These are phyloP conservation scores for Mycena chlorophos DNA, from an alignment of 768 basidiomycete species.

Conservation along the genomic window DNA sequence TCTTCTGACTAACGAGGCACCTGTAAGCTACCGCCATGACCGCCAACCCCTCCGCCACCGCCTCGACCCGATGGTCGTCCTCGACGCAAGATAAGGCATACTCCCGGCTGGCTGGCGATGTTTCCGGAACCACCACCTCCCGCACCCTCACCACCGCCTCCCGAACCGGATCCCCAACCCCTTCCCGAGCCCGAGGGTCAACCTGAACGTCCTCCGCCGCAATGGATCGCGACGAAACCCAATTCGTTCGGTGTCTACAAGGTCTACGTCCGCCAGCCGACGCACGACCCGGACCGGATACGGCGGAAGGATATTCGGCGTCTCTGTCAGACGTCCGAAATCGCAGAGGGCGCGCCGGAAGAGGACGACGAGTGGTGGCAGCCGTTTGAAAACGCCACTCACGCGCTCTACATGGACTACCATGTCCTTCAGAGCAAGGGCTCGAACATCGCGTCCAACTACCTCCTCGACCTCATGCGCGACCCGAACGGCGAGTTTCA, in stretches of 20 bases:
- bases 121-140: background rate
- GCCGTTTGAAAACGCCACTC: conserved; percentile 26
- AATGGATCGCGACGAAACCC: conserved; percentile 18
- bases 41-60: background rate
- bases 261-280: conserved; percentile 21
- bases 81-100: background rate
- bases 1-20: background rate
- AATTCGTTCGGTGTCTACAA: conserved; percentile 26
- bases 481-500: background rate
- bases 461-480: too few relatives aligned
- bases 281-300: conserved; percentile 21
- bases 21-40: background rate
- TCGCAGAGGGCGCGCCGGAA: conserved; percentile 11
- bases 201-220: background rate
- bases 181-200: background rate
- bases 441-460: background rate
- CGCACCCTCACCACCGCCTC: background rate
- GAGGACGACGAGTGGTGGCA: background rate
- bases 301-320: conserved; percentile 5
- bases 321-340: conserved; percentile 17
- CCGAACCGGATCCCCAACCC: background rate
- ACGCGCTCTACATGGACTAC: conserved; percentile 26
- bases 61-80: conserved; percentile 1
- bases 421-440: background rate
- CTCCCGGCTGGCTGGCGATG: background rate